Evolutionary conservation across 352 stramenopile genomes (phyloP).

Genomic region (Globisporangium yorkense): DNA sequence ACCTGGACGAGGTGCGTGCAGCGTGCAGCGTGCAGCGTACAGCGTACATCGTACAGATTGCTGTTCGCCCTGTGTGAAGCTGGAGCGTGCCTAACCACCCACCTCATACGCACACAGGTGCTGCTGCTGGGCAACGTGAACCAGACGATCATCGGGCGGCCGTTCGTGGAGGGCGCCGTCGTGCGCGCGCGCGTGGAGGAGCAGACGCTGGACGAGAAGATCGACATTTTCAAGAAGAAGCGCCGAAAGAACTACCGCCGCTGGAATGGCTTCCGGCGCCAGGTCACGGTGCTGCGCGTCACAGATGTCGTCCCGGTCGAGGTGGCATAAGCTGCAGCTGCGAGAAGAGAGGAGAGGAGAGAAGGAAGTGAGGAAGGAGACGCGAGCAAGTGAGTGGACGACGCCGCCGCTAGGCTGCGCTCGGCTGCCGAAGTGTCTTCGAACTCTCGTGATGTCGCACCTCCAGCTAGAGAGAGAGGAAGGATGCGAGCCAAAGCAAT

Average conservation of each 20-base stretch:
- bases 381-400: too few species aligned
- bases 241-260: conserved; percentile 87
- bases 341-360: too few species aligned
- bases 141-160: conserved; percentile 75
- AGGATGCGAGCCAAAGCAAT: too few species aligned
- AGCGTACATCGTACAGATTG: neutral
- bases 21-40: neutral
- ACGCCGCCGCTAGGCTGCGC: too few species aligned
- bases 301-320: conserved; percentile 67
- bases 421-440: too few species aligned
- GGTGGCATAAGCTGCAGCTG: conserved; percentile 5
- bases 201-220: conserved; percentile 84
- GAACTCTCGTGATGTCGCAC: too few species aligned
- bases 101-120: conserved; percentile 24
- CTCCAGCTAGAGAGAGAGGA: too few species aligned
- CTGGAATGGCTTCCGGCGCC: conserved; percentile 83
- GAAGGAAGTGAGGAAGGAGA: too few species aligned
- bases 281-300: conserved; percentile 83
- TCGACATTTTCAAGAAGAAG: conserved; percentile 90
- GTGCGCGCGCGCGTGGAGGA: conserved; percentile 81
- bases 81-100: too few species aligned
- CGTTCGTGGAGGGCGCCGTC: conserved; percentile 60
- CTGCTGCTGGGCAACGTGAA: conserved; percentile 80
- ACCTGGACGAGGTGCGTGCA: conserved; percentile 58
- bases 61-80: too few species aligned